Conservation (phyloP, 2,329 filamentous ascomycete species). For the Metarhizium rileyi region DNA sequence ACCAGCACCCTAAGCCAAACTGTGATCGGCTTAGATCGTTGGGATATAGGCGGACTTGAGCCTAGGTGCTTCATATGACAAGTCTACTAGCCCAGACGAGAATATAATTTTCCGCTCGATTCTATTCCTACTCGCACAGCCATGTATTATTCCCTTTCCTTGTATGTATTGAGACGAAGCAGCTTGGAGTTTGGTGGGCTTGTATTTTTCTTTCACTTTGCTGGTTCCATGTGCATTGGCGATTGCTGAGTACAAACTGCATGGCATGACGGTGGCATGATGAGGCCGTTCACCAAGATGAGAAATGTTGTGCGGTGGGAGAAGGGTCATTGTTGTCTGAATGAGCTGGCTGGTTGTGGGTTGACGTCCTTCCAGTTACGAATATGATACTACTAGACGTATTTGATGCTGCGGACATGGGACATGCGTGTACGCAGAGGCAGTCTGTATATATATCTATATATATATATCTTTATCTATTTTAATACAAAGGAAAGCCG, state of each 20-base stretch:
- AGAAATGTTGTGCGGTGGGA: not conserved
- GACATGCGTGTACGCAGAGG: no score
- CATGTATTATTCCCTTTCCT: not conserved
- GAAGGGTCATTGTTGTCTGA: no score
- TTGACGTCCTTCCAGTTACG: no score
- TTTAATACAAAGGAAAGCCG: no score
- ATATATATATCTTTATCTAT: no score
- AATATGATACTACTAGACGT: no score
- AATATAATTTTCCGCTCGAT: not conserved
- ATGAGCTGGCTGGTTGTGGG: no score
- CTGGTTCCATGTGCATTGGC: conserved; percentile 2
- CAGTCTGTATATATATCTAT: no score
- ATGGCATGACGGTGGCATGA: not conserved
- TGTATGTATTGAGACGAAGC: conserved; percentile 1
- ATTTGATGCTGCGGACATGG: no score
- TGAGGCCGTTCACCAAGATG: not conserved
- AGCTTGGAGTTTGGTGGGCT: conserved; percentile 3
- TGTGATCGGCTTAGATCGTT: conserved; percentile 42
- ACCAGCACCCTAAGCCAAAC: conserved; percentile 38
- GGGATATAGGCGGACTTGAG: conserved; percentile 17
- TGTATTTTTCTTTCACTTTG: not conserved
- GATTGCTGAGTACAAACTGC: not conserved
- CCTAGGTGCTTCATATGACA: not conserved
- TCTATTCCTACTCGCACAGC: not conserved
- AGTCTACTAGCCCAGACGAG: not conserved